phyloP scores from a whole-genome alignment of 75 land plant species.

The Picea sitchensis region DNA sequence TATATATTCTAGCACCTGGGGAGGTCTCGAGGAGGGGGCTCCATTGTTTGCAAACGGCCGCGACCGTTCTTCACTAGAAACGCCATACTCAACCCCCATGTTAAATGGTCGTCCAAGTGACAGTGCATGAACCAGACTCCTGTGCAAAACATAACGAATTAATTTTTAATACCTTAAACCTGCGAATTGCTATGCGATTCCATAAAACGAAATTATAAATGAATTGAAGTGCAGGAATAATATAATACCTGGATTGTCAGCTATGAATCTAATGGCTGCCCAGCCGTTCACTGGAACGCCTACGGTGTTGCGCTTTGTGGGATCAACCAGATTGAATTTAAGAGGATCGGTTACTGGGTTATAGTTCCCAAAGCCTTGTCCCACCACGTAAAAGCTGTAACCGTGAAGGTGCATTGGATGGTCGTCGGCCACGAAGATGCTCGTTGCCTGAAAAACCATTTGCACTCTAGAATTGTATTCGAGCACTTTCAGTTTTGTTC shows the following conservation, averaged over 20 bases:
- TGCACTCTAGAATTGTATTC: conserved; percentile 12
- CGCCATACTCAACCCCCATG: conserved; percentile 64
- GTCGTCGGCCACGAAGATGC: conserved; percentile 7
- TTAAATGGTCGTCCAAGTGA: conserved; percentile 56
- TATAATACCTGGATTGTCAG: conserved; percentile 24
- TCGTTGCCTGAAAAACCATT: conserved; percentile 20
- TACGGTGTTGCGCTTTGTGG: conserved; percentile 18
- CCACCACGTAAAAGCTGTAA: conserved; percentile 22
- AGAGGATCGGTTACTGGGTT: conserved; percentile 2
- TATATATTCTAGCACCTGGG: conserved; percentile 33
- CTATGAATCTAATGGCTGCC: conserved; percentile 20
- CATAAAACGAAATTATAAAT: too few relatives aligned
- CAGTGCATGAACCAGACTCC: conserved; percentile 78
- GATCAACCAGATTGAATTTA: conserved; percentile 19
- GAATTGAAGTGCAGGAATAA: too few relatives aligned
- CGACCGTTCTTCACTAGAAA: conserved; percentile 54
- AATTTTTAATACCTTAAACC: neutral
- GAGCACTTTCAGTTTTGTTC: conserved; percentile 11
- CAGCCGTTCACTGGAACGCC: conserved; percentile 20
- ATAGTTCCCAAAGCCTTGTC: conserved; percentile 23
- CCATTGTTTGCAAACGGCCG: conserved; percentile 30
- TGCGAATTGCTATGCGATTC: too few relatives aligned
- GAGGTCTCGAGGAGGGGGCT: conserved; percentile 60
- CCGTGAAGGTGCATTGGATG: conserved; percentile 35
- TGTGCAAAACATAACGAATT: conserved; percentile 13